Evolutionary conservation across 495 filamentous ascomycete genomes (phyloP).

Genomic region (Podospora didyma): DNA sequence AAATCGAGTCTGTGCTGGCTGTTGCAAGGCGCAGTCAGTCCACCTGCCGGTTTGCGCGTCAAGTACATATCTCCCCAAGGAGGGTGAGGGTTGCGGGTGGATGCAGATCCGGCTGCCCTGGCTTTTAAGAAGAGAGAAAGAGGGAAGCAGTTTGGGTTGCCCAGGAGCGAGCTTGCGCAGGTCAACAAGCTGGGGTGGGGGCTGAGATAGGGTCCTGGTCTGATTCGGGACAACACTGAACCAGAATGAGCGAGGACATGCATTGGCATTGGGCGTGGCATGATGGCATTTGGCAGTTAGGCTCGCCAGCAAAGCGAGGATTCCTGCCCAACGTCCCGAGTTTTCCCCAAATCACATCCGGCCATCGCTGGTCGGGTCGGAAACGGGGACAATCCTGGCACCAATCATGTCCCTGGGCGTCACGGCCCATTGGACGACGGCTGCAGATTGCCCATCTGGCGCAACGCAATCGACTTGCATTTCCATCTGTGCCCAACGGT

Average conservation of each 20-base stretch:
- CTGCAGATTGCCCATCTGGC: constrained; percentile 10
- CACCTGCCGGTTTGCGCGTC: background rate
- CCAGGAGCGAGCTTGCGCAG: background rate
- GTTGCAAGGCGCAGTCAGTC: background rate
- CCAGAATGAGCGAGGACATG: background rate
- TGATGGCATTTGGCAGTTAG: background rate
- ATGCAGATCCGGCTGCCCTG: background rate
- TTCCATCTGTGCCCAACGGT: constrained; percentile 24
- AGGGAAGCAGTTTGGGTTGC: background rate
- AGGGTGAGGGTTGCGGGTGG: background rate
- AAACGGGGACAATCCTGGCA: constrained; percentile 18
- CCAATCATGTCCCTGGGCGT: constrained; percentile 18
- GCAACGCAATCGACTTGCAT: constrained; percentile 9
- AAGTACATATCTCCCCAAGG: background rate
- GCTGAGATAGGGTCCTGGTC: background rate
- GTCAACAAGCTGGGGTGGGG: background rate
- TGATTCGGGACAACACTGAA: background rate
- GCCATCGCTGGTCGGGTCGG: constrained; percentile 12
- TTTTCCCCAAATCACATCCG: constrained; percentile 15
- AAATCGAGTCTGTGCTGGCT: background rate
- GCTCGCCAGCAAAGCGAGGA: constrained; percentile 4
- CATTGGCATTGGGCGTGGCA: constrained; percentile 1
- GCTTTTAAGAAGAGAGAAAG: background rate
- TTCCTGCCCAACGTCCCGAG: constrained; percentile 8
- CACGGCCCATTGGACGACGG: constrained; percentile 22